A percentile compares a stretch with the other conserved stretches of the same genome.
These are phyloP conservation scores for Fusarium albidum DNA, from an alignment of 2,329 filamentous ascomycete genomes.

Conservation along the genomic window DNA sequence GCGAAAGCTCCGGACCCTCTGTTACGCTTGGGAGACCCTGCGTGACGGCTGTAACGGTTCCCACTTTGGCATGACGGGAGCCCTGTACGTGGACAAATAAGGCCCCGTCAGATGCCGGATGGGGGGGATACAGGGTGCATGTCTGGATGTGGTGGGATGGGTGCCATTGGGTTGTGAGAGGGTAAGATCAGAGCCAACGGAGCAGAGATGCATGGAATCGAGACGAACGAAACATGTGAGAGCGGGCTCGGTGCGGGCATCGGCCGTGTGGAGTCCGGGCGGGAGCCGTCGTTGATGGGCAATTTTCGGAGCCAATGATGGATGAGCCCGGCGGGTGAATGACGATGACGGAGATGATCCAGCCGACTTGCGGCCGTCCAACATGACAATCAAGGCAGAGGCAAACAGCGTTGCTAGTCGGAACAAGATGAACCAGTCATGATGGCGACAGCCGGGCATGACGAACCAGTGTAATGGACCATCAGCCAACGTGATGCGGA, in stretches of 20 bases:
- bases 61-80: constrained; percentile 20
- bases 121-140: constrained; percentile 22
- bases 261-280: constrained; percentile 24
- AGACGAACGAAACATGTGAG: constrained; percentile 23
- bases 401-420: background rate
- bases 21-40: constrained; percentile 22
- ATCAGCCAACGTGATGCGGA: constrained; percentile 7
- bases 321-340: constrained; percentile 2
- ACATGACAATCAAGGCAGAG: constrained; percentile 6
- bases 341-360: constrained; percentile 13
- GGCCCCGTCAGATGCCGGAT: constrained; percentile 14
- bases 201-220: constrained; percentile 1
- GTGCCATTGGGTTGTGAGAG: constrained; percentile 26
- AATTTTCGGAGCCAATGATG: constrained; percentile 25
- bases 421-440: constrained; percentile 3
- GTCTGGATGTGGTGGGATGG: constrained; percentile 5
- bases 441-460: constrained; percentile 17
- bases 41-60: constrained; percentile 18
- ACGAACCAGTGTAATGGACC: constrained; percentile 18
- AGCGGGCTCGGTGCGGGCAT: constrained; percentile 19
- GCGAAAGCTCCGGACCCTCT: constrained; percentile 6
- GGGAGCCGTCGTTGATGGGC: constrained; percentile 13
- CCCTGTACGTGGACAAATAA: constrained; percentile 37
- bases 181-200: constrained; percentile 9
- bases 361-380: constrained; percentile 18